phyloP scores from a whole-genome alignment of 2,329 filamentous ascomycete species.

The Diatrype stigma region DNA sequence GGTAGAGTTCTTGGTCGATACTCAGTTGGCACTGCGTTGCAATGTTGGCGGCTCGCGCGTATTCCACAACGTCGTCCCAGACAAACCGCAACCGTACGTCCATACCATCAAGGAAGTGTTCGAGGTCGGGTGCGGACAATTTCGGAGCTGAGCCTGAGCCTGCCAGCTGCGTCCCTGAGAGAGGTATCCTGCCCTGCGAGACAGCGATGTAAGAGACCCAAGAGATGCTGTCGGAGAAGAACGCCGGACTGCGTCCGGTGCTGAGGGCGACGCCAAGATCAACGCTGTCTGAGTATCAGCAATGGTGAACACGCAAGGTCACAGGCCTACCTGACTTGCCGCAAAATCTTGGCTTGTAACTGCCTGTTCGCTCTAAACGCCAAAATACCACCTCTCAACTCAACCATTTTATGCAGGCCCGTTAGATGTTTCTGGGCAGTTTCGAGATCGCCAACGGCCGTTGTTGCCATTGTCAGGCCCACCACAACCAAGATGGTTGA shows the following conservation, averaged over 20 bases:
- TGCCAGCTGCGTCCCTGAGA: not conserved
- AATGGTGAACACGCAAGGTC: no score
- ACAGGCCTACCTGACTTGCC: no score
- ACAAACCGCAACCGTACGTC: not conserved
- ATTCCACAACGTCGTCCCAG: slow-evolving; percentile 1
- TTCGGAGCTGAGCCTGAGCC: no score
- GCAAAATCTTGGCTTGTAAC: no score
- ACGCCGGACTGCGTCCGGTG: no score
- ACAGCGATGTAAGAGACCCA: no score
- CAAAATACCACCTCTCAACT: not conserved
- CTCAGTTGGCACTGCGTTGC: not conserved
- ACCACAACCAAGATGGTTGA: slow-evolving; percentile 1
- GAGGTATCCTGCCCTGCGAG: not conserved
- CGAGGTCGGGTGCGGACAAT: no score
- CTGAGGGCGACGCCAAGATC: no score
- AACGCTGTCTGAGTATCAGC: no score
- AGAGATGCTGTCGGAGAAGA: no score
- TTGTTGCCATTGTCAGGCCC: slow-evolving; percentile 1
- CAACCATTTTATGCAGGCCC: not conserved
- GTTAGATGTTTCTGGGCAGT: not conserved
- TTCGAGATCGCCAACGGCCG: not conserved
- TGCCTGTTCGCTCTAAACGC: no score
- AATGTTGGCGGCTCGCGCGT: slow-evolving; percentile 1
- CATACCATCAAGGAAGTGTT: no score
- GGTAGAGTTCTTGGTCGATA: not conserved